Evolutionary conservation across 2,329 filamentous ascomycete species (phyloP), one percentile per base, ranked within the genome.

Genomic region (Ophiosphaerella korrae): DNA sequence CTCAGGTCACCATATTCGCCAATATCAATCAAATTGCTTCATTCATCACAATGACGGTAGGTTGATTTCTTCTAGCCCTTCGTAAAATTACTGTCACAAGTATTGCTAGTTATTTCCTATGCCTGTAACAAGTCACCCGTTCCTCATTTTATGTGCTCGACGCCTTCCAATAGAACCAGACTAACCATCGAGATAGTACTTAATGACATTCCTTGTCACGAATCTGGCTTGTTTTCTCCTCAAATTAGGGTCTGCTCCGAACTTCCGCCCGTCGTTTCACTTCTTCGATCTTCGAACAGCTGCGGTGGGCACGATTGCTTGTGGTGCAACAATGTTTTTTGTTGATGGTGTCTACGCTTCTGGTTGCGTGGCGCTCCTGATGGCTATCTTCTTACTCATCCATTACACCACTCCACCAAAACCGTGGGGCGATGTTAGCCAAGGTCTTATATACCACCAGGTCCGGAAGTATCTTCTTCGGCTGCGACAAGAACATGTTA

Each of bases 131-230:
- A 6, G 7, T 24, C 9, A n/a, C 8, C 32, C 6, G n/a, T 12
- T 16, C 36, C 8, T 21, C 1, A 8, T 16, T 52, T 9, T 13
- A 43, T n/a, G 32, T 16, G 13, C 44, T 56, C 48, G 7, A 26
- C 11, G 12, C 11, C 6, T 7, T 29, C 7, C 3, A 29, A 29
- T 11, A 11, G 26, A 29, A 11, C 7, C 3, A 11, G 8, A 6
- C 26, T 29, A 29, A 29, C 26, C 26, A 29, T 11, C 3, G 8
- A 29, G 11, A 29, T 29, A 62, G 56, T 95, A 94, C 68, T 84
- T 94, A 66, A 93, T 95, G 88, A 96, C 91, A 0, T 96, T 95
- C 66, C 83, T 95, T 43, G 89, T 93, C 35, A 94, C 90, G 74
- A 95, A 96, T 58, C 75, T 95, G 7, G 91, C 91, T 6, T 95